These are phyloP conservation scores for Xylaria palmicola DNA, from an alignment of 495 filamentous ascomycete species.

Conservation along the genomic window DNA sequence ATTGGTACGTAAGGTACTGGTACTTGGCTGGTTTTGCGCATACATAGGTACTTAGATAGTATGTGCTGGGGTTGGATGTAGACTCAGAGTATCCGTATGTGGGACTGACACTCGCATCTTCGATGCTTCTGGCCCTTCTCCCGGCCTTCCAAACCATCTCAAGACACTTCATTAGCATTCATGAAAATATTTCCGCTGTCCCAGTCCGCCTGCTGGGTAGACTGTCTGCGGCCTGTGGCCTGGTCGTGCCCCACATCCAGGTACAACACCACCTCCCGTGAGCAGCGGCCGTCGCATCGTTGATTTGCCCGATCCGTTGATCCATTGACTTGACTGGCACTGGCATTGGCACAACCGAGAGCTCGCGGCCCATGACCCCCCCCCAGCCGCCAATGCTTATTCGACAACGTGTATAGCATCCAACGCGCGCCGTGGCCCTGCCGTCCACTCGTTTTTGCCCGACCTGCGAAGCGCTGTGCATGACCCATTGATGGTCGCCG, in stretches of 20 bases:
- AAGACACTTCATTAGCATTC: not conserved
- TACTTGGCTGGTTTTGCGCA: not conserved
- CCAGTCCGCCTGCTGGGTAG: not conserved
- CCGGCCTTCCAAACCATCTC: not conserved
- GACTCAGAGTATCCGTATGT: not conserved
- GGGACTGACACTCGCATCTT: not conserved
- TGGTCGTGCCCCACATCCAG: conserved; percentile 14
- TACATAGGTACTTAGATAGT: not conserved
- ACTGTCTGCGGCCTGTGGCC: not conserved
- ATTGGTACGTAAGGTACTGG: not conserved
- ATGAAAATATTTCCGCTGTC: not conserved
- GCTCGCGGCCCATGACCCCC: conserved; percentile 13
- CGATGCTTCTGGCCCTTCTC: conserved; percentile 8
- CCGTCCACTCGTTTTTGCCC: conserved; percentile 19
- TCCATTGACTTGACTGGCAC: not conserved
- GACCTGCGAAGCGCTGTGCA: conserved; percentile 16
- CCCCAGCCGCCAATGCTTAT: conserved; percentile 13
- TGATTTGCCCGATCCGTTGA: conserved; percentile 5
- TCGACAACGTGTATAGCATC: conserved; percentile 20
- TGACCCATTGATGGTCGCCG: conserved; percentile 20
- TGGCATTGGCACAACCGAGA: conserved; percentile 14
- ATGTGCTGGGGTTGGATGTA: not conserved
- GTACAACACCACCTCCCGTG: not conserved
- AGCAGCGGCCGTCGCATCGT: conserved; percentile 10
- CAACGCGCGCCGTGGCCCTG: conserved; percentile 13